These are phyloP conservation scores for Fomitopsis pulvina DNA, from an alignment of 768 basidiomycete species.

Conservation along the genomic window DNA sequence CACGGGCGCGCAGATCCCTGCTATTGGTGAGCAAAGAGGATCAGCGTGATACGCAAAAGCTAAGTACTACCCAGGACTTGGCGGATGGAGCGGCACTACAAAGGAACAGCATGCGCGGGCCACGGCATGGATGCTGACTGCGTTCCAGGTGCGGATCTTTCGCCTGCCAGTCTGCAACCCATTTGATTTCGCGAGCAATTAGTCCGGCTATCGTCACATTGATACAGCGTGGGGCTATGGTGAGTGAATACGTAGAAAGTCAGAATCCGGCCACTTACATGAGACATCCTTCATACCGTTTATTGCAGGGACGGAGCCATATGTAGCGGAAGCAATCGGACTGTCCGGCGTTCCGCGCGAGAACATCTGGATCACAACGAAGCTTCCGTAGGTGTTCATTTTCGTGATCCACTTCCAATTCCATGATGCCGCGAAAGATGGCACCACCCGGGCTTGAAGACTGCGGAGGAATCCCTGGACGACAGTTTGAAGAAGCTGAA, in stretches of 20 bases:
- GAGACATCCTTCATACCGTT: too few species aligned
- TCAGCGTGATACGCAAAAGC: neutral
- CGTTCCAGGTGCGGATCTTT: constrained; percentile 27
- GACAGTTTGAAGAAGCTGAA: constrained; percentile 20
- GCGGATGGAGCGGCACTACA: constrained; percentile 33
- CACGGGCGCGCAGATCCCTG: constrained; percentile 35
- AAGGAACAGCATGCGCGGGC: constrained; percentile 28
- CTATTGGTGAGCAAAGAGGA: constrained; percentile 26
- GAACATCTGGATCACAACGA: constrained; percentile 61
- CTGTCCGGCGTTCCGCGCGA: constrained; percentile 55
- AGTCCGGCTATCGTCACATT: constrained; percentile 22
- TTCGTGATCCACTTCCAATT: too few species aligned
- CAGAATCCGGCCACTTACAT: neutral
- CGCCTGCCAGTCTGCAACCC: neutral
- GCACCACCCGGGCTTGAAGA: constrained; percentile 27
- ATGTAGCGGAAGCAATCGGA: constrained; percentile 20
- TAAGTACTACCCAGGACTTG: too few species aligned
- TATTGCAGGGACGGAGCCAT: constrained; percentile 18
- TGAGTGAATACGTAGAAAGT: constrained; percentile 2
- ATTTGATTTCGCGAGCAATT: neutral
- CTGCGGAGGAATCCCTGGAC: constrained; percentile 22
- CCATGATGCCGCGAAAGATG: constrained; percentile 8
- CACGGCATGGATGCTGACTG: constrained; percentile 34
- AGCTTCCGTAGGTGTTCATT: constrained; percentile 31
- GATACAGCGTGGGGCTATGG: constrained; percentile 27